A percentile compares a stretch with the other conserved stretches of the same genome.
phyloP scores from a whole-genome alignment of 2,329 filamentous ascomycete species.

The Cryoendolithus antarcticus region DNA sequence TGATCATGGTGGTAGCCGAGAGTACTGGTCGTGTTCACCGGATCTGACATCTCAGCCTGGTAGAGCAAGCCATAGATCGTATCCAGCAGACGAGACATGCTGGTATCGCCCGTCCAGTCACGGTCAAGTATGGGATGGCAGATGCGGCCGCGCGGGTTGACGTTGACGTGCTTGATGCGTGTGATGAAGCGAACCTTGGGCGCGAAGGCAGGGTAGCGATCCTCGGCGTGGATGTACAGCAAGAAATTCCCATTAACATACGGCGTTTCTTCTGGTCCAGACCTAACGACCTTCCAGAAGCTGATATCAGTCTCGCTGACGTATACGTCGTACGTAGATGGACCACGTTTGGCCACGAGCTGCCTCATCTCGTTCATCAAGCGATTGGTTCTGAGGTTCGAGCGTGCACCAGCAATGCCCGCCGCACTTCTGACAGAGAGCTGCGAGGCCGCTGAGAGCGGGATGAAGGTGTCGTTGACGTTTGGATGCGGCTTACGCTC shows the following conservation, averaged over 20 bases:
- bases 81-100: constrained; percentile 21
- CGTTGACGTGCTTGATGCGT: constrained; percentile 27
- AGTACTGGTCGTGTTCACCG: constrained; percentile 21
- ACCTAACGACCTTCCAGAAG: constrained; percentile 89
- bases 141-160: constrained; percentile 26
- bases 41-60: constrained; percentile 21
- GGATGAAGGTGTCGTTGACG: constrained; percentile 19
- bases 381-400: constrained; percentile 15
- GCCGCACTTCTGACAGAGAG: no score
- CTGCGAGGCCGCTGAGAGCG: constrained; percentile 14
- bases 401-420: constrained; percentile 4
- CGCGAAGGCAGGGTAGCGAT: constrained; percentile 24
- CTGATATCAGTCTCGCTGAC: constrained; percentile 90
- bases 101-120: constrained; percentile 26
- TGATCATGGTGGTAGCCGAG: constrained; percentile 24
- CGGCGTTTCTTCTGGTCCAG: constrained; percentile 87
- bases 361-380: constrained; percentile 25
- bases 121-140: constrained; percentile 25
- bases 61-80: constrained; percentile 24
- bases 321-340: constrained; percentile 28
- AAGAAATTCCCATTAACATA: constrained; percentile 91
- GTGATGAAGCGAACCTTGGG: constrained; percentile 27
- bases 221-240: constrained; percentile 25
- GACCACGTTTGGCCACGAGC: constrained; percentile 14
- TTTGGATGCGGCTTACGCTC: constrained; percentile 23